phyloP scores from a whole-genome alignment of 176 grass and related monocot genomes.

The Tillandsia leiboldiana region DNA sequence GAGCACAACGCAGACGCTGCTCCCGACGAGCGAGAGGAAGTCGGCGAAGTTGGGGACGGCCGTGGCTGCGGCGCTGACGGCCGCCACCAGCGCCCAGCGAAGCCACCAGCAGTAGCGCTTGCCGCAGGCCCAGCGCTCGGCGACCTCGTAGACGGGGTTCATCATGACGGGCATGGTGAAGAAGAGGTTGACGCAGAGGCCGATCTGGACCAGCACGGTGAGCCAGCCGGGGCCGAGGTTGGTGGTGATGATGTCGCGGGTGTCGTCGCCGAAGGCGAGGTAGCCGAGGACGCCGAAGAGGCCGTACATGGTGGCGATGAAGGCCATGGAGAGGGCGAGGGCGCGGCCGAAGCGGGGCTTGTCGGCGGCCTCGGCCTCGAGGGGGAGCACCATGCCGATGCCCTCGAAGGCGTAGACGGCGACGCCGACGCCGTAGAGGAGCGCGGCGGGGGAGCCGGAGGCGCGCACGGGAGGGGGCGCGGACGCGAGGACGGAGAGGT shows the following conservation, averaged over 20 bases:
- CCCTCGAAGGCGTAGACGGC: constrained; percentile 96
- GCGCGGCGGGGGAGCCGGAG: constrained; percentile 41
- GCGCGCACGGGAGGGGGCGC: constrained; percentile 39
- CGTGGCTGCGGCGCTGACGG: constrained; percentile 58
- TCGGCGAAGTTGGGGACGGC: constrained; percentile 90
- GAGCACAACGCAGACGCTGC: constrained; percentile 87
- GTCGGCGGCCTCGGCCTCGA: constrained; percentile 73
- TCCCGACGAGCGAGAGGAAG: constrained; percentile 85
- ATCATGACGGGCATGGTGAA: constrained; percentile 98
- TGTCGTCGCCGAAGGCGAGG: constrained; percentile 71
- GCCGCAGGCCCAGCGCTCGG: constrained; percentile 60
- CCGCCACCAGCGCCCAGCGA: constrained; percentile 57
- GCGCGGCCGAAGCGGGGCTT: constrained; percentile 59
- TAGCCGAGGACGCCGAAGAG: constrained; percentile 90
- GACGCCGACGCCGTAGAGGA: constrained; percentile 84
- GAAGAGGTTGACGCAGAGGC: constrained; percentile 96
- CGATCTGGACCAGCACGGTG: constrained; percentile 69
- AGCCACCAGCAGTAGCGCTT: constrained; percentile 80
- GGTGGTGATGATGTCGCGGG: constrained; percentile 92
- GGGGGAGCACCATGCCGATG: constrained; percentile 81
- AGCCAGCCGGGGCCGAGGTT: constrained; percentile 81
- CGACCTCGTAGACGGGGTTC: constrained; percentile 93
- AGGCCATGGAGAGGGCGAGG: constrained; percentile 70
- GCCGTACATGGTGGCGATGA: constrained; percentile 75
- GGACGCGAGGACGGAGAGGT: constrained; percentile 34